Percentiles rank a stretch among this genome's conserved stretches.
These are phyloP conservation scores for Schizopora paradoxa DNA, from an alignment of 1,284 basidiomycete species.

Conservation along the genomic window DNA sequence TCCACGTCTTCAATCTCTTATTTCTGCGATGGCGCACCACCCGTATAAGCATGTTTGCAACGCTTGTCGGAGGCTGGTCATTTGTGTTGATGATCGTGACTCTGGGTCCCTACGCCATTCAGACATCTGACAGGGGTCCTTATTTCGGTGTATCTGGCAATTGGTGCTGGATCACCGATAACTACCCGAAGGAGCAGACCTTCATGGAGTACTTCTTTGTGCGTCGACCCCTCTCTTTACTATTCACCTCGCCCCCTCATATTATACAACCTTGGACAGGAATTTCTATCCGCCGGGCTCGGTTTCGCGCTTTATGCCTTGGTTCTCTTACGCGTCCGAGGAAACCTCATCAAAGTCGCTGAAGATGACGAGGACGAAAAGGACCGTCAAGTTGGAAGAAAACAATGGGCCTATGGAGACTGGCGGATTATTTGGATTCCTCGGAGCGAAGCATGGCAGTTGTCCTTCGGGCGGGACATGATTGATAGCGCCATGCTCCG, in stretches of 20 bases:
- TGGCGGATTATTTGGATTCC: slow-evolving; percentile 26
- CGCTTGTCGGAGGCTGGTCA: slow-evolving; percentile 33
- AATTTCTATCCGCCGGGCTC: slow-evolving; percentile 30
- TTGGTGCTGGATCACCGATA: slow-evolving; percentile 43
- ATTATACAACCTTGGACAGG: slow-evolving; percentile 19
- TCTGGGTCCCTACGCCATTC: slow-evolving; percentile 34
- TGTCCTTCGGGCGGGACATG: slow-evolving; percentile 25
- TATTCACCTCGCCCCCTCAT: neutral
- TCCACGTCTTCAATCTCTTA: slow-evolving; percentile 39
- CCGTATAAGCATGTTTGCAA: slow-evolving; percentile 23
- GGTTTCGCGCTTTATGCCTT: slow-evolving; percentile 29
- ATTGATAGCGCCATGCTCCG: slow-evolving; percentile 22
- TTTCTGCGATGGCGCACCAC: slow-evolving; percentile 33
- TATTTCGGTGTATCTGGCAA: slow-evolving; percentile 41
- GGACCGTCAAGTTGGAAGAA: too few species aligned
- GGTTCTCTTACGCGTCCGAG: slow-evolving; percentile 32
- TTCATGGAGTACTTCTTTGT: slow-evolving; percentile 46
- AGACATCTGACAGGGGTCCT: slow-evolving; percentile 30
- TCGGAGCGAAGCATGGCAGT: slow-evolving; percentile 24
- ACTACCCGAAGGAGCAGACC: slow-evolving; percentile 36
- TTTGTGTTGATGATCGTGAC: slow-evolving; percentile 29
- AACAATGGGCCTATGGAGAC: too few species aligned
- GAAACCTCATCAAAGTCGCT: slow-evolving; percentile 26
- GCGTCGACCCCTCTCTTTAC: slow-evolving; percentile 17
- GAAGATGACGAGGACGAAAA: too few species aligned